phyloP scores from a whole-genome alignment of 2,329 filamentous ascomycete species.

The Apiospora marii region DNA sequence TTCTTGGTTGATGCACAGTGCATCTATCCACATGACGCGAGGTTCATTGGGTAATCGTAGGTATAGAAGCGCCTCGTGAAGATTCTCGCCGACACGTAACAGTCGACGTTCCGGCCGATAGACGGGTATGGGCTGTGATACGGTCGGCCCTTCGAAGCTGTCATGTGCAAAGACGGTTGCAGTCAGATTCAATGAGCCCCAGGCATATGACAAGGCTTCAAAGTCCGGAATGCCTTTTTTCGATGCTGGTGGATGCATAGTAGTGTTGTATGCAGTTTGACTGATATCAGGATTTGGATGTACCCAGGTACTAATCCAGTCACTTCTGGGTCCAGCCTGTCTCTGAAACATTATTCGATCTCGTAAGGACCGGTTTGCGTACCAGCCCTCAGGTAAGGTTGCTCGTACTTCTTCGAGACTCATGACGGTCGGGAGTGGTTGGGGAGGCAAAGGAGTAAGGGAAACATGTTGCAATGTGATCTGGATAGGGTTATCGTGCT shows the following conservation, averaged over 20 bases:
- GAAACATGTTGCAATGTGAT: neutral
- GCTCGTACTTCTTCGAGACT: neutral
- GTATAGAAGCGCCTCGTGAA: neutral
- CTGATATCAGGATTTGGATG: neutral
- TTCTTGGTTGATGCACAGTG: neutral
- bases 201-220: neutral
- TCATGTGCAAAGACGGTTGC: neutral
- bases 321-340: no score
- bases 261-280: neutral
- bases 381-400: neutral
- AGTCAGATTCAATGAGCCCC: neutral
- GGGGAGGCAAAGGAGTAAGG: neutral
- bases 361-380: neutral
- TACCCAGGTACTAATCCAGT: neutral
- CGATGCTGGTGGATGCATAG: neutral
- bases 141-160: neutral
- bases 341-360: neutral
- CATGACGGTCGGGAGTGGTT: neutral
- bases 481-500: neutral
- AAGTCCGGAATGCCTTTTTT: neutral
- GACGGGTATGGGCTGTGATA: neutral
- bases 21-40: constrained; percentile 11
- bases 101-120: neutral
- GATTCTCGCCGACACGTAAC: neutral
- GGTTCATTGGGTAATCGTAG: neutral